Conservation (phyloP, 768 basidiomycete genomes). For the Agrocybe chaxingu region DNA sequence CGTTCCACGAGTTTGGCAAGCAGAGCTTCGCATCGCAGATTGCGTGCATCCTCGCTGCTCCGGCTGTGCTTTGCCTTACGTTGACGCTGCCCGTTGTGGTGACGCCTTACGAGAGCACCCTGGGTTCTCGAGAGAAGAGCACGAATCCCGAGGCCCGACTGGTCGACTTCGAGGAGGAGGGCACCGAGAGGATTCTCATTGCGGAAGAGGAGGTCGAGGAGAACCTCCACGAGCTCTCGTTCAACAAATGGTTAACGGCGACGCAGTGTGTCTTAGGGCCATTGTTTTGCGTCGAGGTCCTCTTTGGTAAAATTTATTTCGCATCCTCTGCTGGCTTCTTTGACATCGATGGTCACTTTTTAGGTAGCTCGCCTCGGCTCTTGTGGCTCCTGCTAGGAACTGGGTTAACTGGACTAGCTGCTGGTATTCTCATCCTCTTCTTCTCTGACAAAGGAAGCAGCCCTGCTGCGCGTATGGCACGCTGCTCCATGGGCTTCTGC, state of each 20-base stretch:
- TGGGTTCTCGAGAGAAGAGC: constrained; percentile 37
- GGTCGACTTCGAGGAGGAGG: constrained; percentile 75
- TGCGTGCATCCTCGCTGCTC: constrained; percentile 77
- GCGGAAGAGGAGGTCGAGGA: constrained; percentile 75
- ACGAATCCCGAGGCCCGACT: constrained; percentile 40
- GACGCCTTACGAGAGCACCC: constrained; percentile 42
- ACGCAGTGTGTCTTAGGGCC: constrained; percentile 83
- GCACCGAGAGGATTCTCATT: constrained; percentile 61
- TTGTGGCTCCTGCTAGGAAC: constrained; percentile 54
- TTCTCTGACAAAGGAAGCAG: constrained; percentile 60
- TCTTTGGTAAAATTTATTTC: constrained; percentile 62
- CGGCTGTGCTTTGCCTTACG: constrained; percentile 82
- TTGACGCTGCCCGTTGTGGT: constrained; percentile 90
- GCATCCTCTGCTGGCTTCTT: neutral
- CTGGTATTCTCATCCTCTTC: constrained; percentile 53
- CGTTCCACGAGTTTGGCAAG: constrained; percentile 66
- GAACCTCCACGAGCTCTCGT: constrained; percentile 60
- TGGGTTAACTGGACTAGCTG: constrained; percentile 48
- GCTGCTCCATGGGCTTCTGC: constrained; percentile 89
- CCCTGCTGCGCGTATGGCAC: constrained; percentile 55
- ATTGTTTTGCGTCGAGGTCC: constrained; percentile 65
- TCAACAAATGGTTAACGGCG: constrained; percentile 83
- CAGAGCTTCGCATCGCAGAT: constrained; percentile 73
- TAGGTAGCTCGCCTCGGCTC: constrained; percentile 45
- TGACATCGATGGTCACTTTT: constrained; percentile 1